Base-by-base conservation (phyloP, 2,329 filamentous ascomycete species). In the Fusarium caatingaense region DNA sequence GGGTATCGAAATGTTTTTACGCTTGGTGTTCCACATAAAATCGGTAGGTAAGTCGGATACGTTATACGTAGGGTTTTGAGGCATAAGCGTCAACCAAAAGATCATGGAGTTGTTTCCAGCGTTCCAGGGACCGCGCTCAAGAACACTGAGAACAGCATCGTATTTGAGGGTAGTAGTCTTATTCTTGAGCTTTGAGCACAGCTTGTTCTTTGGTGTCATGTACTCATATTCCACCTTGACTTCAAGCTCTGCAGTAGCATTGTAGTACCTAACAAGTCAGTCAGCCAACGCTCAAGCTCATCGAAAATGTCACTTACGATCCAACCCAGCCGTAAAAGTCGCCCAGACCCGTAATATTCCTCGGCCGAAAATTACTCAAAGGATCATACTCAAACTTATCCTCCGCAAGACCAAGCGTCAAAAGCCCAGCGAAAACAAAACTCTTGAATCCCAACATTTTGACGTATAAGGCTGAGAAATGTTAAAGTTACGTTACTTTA, bases 261-360 rank as follows among this genome's bases (percentile, higher is more conserved):
- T 64, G 4, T 64, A 64, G 15, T 64, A 64, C 8, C 60, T 64
- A 7, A 13, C 3, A 16, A 3, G 4, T 15, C 16, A 18, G 10
- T 61, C n/a, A 62, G 59, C 12, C 4, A 25, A 3, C n/a, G n/a
- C n/a, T n/a, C n/a, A n/a, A n/a, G n/a, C n/a, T n/a, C n/a, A n/a
- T n/a, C n/a, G n/a, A n/a, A n/a, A n/a, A 25, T 25, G 1, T 20
- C 1, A 64, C 60, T 34, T 6, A 64, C 60, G 60, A 64, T 45
- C 60, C 60, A 0, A 64, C 59, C 59, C 59, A 64, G 8, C 32
- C 21, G 15, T 64, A 64, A 7, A 64, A 64, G 18, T 44, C 18
- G 2, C 42, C 42, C 0, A 64, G 20, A 0, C 60, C 60, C 1
- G 60, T 64, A 0, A 64, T 30, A 0, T 64, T 64, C 8, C 20